Percentiles rank a stretch among this genome's conserved stretches.
Evolutionary conservation across 169 alveolate species (phyloP).

Genomic region (Plasmodium coatneyi): DNA sequence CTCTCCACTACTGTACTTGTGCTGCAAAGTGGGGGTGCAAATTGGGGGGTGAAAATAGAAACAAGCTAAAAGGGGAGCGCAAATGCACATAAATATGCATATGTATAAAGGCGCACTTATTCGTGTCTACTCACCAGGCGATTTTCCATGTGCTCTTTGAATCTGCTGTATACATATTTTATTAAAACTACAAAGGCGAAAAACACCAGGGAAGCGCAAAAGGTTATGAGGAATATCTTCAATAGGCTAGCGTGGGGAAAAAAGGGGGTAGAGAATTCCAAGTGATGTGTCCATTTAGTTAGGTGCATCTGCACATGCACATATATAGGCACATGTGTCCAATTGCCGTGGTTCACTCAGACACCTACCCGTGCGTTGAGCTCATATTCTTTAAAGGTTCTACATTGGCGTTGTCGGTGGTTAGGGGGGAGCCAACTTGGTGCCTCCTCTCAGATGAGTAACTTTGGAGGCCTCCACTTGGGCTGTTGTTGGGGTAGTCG

Average conservation of each 20-base stretch:
- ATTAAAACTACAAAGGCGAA: constrained; percentile 17
- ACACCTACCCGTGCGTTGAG: constrained; percentile 5
- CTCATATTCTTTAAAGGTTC: neutral
- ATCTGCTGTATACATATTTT: constrained; percentile 7
- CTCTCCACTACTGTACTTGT: neutral
- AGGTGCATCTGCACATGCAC: neutral
- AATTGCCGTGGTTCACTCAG: neutral
- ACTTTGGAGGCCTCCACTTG: neutral
- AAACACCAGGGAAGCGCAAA: constrained; percentile 4
- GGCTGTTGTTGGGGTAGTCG: neutral
- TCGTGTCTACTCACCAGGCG: constrained; percentile 10
- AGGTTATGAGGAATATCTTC: constrained; percentile 12
- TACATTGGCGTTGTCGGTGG: neutral
- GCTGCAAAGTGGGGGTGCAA: neutral
- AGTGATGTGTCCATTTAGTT: neutral
- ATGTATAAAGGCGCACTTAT: neutral
- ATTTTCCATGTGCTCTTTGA: constrained; percentile 8
- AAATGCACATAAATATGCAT: neutral
- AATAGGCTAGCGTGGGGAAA: constrained; percentile 8
- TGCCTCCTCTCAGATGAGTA: neutral
- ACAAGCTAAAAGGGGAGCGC: neutral
- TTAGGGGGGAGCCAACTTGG: neutral
- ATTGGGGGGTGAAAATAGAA: neutral
- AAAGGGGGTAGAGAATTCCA: neutral
- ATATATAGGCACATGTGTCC: neutral